phyloP scores from a whole-genome alignment of 2,329 filamentous ascomycete species.

The Akanthomyces muscarius region DNA sequence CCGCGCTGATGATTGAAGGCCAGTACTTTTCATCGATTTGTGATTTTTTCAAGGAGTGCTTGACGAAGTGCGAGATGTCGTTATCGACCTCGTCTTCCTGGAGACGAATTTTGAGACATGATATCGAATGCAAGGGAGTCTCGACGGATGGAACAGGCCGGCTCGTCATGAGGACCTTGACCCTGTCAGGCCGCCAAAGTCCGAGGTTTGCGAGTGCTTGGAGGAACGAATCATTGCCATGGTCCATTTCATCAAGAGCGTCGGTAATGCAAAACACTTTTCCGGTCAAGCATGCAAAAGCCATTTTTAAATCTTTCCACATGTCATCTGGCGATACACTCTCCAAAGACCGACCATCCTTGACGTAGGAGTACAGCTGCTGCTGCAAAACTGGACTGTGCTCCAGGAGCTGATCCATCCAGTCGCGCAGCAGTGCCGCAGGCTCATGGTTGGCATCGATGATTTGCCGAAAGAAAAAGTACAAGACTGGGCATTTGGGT shows the following conservation, averaged over 20 bases:
- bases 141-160: conserved; percentile 34
- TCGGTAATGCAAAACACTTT: conserved; percentile 38
- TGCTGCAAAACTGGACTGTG: conserved; percentile 28
- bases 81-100: conserved; percentile 7
- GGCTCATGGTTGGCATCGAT: conserved; percentile 34
- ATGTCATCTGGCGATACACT: background rate
- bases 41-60: background rate
- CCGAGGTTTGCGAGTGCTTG: conserved; percentile 31
- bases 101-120: conserved; percentile 34
- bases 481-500: conserved; percentile 27
- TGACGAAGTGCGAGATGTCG: conserved; percentile 9
- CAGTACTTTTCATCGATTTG: background rate
- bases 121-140: conserved; percentile 24
- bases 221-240: conserved; percentile 34
- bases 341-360: conserved; percentile 7
- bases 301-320: conserved; percentile 17
- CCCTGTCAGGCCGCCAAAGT: conserved; percentile 25
- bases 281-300: conserved; percentile 21
- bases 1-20: conserved; percentile 23
- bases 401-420: conserved; percentile 30
- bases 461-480: conserved; percentile 39
- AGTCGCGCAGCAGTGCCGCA: conserved; percentile 31
- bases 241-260: conserved; percentile 46
- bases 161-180: conserved; percentile 43
- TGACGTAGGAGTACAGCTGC: conserved; percentile 30